Percentiles rank a stretch among this genome's conserved stretches.
Evolutionary conservation across 495 filamentous ascomycete species (phyloP).

Genomic region (Tuber brumale): DNA sequence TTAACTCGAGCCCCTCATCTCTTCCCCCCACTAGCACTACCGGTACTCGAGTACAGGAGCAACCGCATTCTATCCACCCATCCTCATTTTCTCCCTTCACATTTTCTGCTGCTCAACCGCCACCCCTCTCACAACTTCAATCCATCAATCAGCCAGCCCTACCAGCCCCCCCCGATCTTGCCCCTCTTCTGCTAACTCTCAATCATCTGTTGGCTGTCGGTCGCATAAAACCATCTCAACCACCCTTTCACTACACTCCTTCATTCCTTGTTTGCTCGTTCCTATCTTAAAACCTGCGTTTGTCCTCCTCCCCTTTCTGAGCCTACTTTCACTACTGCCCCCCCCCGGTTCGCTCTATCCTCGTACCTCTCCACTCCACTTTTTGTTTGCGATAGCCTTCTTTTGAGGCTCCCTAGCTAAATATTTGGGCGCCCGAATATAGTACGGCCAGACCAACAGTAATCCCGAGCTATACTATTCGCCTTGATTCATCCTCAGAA

Average conservation of each 20-base stretch:
- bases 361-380: background rate
- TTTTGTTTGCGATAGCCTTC: background rate
- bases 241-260: background rate
- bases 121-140: background rate
- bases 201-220: background rate
- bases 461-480: background rate
- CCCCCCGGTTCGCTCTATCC: background rate
- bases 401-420: slow-evolving; percentile 32
- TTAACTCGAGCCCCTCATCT: slow-evolving; percentile 4
- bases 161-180: background rate
- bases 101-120: background rate
- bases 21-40: background rate
- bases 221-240: background rate
- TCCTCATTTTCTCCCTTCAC: background rate
- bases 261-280: background rate
- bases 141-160: background rate
- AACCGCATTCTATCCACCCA: background rate
- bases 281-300: background rate
- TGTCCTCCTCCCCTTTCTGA: background rate
- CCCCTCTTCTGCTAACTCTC: background rate
- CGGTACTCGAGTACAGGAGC: background rate
- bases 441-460: slow-evolving; percentile 11
- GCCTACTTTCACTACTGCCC: background rate
- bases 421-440: slow-evolving; percentile 12
- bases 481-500: background rate